These are phyloP conservation scores for Elongisporangium undulatum DNA, from an alignment of 352 stramenopile genomes.

Conservation along the genomic window DNA sequence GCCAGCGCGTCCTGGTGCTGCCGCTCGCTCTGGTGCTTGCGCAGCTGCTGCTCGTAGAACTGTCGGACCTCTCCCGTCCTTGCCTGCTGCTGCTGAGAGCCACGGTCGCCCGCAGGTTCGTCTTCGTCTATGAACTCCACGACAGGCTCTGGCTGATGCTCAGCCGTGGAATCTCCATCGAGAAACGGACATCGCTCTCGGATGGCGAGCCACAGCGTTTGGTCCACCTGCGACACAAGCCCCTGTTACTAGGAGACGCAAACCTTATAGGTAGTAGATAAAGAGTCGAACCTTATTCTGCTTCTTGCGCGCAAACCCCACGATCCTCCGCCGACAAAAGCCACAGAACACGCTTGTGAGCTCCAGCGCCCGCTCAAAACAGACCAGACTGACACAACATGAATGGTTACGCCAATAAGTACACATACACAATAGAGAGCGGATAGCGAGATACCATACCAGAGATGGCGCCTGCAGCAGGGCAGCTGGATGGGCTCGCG, in stretches of 20 bases:
- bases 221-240: conserved; percentile 26
- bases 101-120: conserved; percentile 13
- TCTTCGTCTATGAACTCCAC: conserved; percentile 56
- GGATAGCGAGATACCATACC: conserved; percentile 17
- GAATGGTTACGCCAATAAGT: conserved; percentile 2
- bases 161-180: conserved; percentile 10
- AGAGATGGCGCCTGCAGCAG: conserved; percentile 70
- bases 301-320: conserved; percentile 73
- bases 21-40: conserved; percentile 21
- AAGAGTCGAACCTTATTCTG: conserved; percentile 36
- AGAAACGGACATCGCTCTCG: conserved; percentile 44
- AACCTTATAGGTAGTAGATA: neutral
- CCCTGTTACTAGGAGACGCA: neutral
- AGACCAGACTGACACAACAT: conserved; percentile 34
- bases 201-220: conserved; percentile 53
- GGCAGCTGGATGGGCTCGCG: conserved; percentile 59
- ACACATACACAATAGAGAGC: neutral
- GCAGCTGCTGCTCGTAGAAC: conserved; percentile 40
- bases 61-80: conserved; percentile 24
- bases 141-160: conserved; percentile 2
- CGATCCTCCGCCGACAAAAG: conserved; percentile 73
- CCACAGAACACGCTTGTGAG: conserved; percentile 76
- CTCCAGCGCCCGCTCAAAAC: conserved; percentile 68
- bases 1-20: conserved; percentile 27
- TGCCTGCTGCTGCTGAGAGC: conserved; percentile 4